Evolutionary conservation across 2,329 filamentous ascomycete genomes (phyloP), one percentile per base, ranked within the genome.

Genomic region (Onygenales sp.): DNA sequence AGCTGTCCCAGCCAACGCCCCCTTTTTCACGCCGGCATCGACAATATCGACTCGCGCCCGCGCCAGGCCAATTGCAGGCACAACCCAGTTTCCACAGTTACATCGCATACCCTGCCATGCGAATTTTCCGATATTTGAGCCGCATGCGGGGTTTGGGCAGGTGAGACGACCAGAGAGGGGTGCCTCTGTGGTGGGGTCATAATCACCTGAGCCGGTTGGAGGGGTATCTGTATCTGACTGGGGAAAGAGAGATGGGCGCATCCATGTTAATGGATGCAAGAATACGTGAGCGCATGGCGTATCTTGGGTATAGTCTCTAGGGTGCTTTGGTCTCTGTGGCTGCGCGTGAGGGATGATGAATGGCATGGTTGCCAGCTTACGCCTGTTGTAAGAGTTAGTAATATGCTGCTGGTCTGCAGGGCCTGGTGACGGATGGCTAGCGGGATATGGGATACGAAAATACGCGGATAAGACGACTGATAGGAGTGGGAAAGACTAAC

Each of bases 91-190:
- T 39, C 86, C 84, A 69, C 93, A 98, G 65, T 84, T 93, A 73
- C 93, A 98, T 67, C 84, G 84, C 78, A 96, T 86, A 11, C 93
- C 93, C 68, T 94, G 89, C 93, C 93, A 98, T 51, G 92, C 87
- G 66, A 96, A 98, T 62, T 93, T 87, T 41, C 93, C 93, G 47
- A 97, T 82, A 51, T 89, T 89, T 42, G 87, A 83, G 46, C 81
- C 82, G 69, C 93, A 98, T 64, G 85, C 86, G 7, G 67, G 55
- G 61, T 85, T 87, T 8, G 93, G 92, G 64, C 93, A 98, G 55
- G 84, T 81, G 35, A 98, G 76, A 8, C 92, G 83, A 27, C 93
- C 93, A 56, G 91, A 88, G 27, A 97, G 77, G 57, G 85, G 82
- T 32, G 88, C 90, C 62, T 91, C 87, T 2, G 63, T 51, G 41